These are phyloP conservation scores for Acorus gramineus DNA, from an alignment of 106 monocot species.

Conservation along the genomic window DNA sequence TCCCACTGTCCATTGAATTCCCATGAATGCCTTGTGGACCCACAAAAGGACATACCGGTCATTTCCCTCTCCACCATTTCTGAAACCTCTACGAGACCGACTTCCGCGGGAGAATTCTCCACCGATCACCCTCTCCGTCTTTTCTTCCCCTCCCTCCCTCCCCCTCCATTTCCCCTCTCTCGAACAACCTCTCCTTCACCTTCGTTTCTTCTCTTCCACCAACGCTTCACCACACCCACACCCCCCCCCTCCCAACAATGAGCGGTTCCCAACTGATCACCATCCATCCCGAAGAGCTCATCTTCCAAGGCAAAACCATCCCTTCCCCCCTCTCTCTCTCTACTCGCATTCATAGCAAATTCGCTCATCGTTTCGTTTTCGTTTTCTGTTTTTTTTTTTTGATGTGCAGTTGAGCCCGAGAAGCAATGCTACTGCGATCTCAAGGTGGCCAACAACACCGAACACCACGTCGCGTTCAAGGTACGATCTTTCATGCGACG, in stretches of 20 bases:
- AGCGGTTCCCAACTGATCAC: slow-evolving; percentile 42
- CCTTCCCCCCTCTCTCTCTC: not conserved
- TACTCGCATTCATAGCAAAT: not conserved
- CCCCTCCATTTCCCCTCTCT: slow-evolving; percentile 6
- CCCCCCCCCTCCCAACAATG: slow-evolving; percentile 15
- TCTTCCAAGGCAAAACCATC: slow-evolving; percentile 34
- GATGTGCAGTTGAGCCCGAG: slow-evolving; percentile 68
- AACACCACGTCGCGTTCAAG: slow-evolving; percentile 97
- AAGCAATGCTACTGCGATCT: slow-evolving; percentile 67
- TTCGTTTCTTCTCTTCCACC: not conserved
- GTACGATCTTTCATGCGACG: slow-evolving; percentile 13
- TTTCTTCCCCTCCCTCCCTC: slow-evolving; percentile 2
- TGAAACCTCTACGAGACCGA: no score
- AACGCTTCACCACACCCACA: not conserved
- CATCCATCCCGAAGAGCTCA: slow-evolving; percentile 60
- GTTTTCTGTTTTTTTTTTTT: slow-evolving; percentile 1
- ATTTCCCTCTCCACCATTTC: no score
- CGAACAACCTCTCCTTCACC: not conserved
- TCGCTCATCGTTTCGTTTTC: not conserved
- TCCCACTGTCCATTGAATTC: no score
- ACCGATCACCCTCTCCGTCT: not conserved
- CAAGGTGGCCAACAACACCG: slow-evolving; percentile 84
- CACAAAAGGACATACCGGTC: no score
- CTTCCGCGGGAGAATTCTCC: no score
- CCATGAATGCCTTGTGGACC: no score